These are phyloP conservation scores for Aspergillus sp. DNA, from an alignment of 2,329 filamentous ascomycete species.

Conservation along the genomic window DNA sequence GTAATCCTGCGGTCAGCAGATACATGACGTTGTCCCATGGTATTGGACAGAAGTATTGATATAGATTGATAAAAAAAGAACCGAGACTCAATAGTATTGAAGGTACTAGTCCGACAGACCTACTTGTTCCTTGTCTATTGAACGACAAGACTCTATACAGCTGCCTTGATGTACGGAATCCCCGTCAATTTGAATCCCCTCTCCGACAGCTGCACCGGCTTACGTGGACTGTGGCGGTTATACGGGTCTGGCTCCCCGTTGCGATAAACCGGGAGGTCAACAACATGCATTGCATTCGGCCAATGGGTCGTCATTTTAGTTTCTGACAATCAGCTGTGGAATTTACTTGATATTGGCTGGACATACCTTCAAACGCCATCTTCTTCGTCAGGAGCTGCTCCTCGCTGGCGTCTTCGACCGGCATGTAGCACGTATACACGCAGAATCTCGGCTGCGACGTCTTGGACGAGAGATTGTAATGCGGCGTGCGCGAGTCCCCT, in stretches of 20 bases:
- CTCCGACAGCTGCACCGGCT: slow-evolving; percentile 44
- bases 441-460: slow-evolving; percentile 30
- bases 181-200: slow-evolving; percentile 49
- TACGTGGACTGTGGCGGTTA: slow-evolving; percentile 28
- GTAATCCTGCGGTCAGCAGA: too few species aligned
- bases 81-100: too few species aligned
- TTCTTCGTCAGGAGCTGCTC: slow-evolving; percentile 46
- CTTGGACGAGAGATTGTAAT: slow-evolving; percentile 42
- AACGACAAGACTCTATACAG: too few species aligned
- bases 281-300: slow-evolving; percentile 27
- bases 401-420: slow-evolving; percentile 38
- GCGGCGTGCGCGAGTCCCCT: slow-evolving; percentile 37
- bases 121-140: too few species aligned
- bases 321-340: background rate
- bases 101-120: too few species aligned
- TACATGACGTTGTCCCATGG: too few species aligned
- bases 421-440: slow-evolving; percentile 45
- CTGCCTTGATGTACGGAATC: slow-evolving; percentile 26
- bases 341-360: background rate
- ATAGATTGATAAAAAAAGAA: too few species aligned
- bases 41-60: too few species aligned
- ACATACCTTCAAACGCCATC: slow-evolving; percentile 37
- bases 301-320: slow-evolving; percentile 41
- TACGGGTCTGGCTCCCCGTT: slow-evolving; percentile 23
- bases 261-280: slow-evolving; percentile 19